Percentiles rank a stretch among this genome's conserved stretches.
Evolutionary conservation across 306 rosid genomes (phyloP).

Genomic region (Purshia tridentata): DNA sequence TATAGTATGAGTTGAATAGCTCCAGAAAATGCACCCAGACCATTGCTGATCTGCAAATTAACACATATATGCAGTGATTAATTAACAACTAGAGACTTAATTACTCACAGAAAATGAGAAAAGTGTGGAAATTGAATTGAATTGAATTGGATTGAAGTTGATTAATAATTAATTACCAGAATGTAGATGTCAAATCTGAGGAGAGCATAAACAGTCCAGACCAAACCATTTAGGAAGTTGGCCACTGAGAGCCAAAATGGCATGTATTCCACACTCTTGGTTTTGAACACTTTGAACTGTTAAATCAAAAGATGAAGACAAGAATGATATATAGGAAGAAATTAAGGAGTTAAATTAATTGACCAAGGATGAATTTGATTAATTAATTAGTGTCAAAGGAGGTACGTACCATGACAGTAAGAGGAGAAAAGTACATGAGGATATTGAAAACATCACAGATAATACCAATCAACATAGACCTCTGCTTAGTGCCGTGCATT

Average conservation of each 20-base stretch:
- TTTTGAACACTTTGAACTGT: constrained; percentile 59
- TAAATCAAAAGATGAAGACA: background rate
- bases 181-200: constrained; percentile 56
- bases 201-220: constrained; percentile 83
- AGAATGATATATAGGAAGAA: too few species aligned
- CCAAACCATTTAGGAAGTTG: constrained; percentile 58
- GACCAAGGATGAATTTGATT: too few species aligned
- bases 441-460: constrained; percentile 64
- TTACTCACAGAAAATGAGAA: background rate
- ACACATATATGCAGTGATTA: background rate
- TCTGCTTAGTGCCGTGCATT: constrained; percentile 31
- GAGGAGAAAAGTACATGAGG: constrained; percentile 70
- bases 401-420: constrained; percentile 57
- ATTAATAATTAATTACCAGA: constrained; percentile 34
- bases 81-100: background rate
- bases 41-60: constrained; percentile 52
- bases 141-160: background rate
- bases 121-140: too few species aligned
- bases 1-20: constrained; percentile 49
- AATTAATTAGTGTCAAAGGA: background rate
- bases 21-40: constrained; percentile 63
- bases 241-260: constrained; percentile 70
- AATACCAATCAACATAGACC: constrained; percentile 67
- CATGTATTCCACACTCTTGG: constrained; percentile 75
- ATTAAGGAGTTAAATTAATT: too few species aligned